These are phyloP conservation scores for Pseudozyma thailandica DNA, from an alignment of 1,284 basidiomycete genomes.

Conservation along the genomic window DNA sequence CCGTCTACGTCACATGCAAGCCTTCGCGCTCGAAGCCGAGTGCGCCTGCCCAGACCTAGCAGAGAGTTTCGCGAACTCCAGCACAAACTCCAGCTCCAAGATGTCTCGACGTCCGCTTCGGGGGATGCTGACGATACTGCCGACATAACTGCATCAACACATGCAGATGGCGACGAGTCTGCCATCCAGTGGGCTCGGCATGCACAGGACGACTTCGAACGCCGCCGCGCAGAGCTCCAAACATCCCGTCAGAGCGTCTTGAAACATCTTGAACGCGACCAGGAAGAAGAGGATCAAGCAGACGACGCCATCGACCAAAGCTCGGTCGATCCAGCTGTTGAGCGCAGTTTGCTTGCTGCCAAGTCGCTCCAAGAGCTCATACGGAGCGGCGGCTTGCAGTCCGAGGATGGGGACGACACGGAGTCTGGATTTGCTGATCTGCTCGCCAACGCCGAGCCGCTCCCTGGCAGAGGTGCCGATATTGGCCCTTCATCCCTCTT, in stretches of 20 bases:
- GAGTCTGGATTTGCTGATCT: conserved; percentile 22
- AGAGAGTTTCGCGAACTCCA: conserved; percentile 39
- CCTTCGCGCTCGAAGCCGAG: conserved; percentile 15
- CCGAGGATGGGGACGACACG: conserved; percentile 11
- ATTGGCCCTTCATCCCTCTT: conserved; percentile 46
- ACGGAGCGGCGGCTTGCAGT: conserved; percentile 31
- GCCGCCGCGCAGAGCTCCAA: conserved; percentile 25
- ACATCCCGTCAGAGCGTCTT: conserved; percentile 17
- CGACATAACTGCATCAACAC: background rate
- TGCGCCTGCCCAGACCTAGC: conserved; percentile 41
- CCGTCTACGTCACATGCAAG: conserved; percentile 11
- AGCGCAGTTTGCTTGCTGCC: conserved; percentile 42
- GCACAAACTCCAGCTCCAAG: conserved; percentile 17
- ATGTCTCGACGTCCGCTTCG: conserved; percentile 1
- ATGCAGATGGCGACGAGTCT: conserved; percentile 6
- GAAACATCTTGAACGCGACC: conserved; percentile 11
- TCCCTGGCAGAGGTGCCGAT: conserved; percentile 5
- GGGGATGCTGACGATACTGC: conserved; percentile 6
- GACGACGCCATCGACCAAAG: background rate
- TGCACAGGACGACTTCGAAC: conserved; percentile 46
- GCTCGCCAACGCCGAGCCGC: conserved; percentile 27
- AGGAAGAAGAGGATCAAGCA: background rate
- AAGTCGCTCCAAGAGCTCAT: conserved; percentile 43
- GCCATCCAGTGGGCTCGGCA: conserved; percentile 38
- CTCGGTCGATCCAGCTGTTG: conserved; percentile 32